Base-by-base conservation (phyloP, 768 basidiomycete species). In the Lactarius vividus region DNA sequence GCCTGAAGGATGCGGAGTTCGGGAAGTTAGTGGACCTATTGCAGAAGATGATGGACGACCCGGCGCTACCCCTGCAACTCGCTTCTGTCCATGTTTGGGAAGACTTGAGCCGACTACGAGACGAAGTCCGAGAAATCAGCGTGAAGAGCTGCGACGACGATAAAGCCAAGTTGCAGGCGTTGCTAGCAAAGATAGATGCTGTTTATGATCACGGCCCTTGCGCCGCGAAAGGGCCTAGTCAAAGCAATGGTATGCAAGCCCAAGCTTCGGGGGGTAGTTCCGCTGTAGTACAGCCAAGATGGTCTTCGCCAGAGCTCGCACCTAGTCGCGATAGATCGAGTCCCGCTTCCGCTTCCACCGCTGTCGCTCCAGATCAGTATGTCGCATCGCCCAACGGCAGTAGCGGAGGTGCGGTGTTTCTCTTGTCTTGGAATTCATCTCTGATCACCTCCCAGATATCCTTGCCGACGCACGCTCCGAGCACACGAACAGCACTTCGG, bases 21-120 rank as follows among this genome's bases (percentile, higher is more conserved):
- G 23, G 15, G 56, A 44, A 62, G 56, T 2, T 66, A 7, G 57
- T 35, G 56, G 16, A 42, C 16, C 31, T 62, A 20, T 61, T 57
- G 39, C 26, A 8, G 56, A 58, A 57, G 16, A 52, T 62, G 39
- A 58, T 62, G 23, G 4, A 33, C 13, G 59, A 65, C 33, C 6
- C 11, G 5, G 26, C 20, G 23, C 20, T 57, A 33, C 55, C 46
- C 3, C 11, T 61, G 13, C 29, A 39, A 7, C 9, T 4, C 20
- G 59, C 55, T 20, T 61, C 60, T 0, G 44, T 39, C 7, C 11
- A 20, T 11, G 64, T 61, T 52, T 61, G 64, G 64, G 44, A 16
- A 13, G 46, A 49, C 15, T 15, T 65, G 16, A n/a, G 26, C 29
- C 42, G 1, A 56, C n/a, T 65, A 23, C 60, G 56, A 28, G 23